These are phyloP conservation scores for Leucocoprinus sp. DNA, from an alignment of 768 basidiomycete species.

Conservation along the genomic window DNA sequence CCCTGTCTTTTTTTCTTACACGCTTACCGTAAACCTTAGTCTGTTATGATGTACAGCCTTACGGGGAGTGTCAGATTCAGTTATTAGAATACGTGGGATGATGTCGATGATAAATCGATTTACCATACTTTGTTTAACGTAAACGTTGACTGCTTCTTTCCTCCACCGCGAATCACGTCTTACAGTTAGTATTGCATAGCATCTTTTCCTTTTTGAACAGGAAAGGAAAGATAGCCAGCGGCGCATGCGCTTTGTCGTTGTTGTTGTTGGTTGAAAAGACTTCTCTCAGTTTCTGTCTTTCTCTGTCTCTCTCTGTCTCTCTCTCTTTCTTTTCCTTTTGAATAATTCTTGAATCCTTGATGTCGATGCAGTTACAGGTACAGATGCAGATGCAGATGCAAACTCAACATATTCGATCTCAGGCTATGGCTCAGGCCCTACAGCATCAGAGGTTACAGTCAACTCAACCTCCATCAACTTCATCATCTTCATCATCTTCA, in stretches of 20 bases:
- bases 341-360: no score
- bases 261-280: no score
- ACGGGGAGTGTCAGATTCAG: no score
- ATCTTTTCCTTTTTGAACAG: not conserved
- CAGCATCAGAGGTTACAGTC: not conserved
- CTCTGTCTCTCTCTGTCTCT: not conserved
- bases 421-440: not conserved
- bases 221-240: no score
- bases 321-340: not conserved
- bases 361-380: no score
- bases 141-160: no score
- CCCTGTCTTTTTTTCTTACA: not conserved
- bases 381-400: constrained; percentile 14
- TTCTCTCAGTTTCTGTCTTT: not conserved
- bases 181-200: not conserved
- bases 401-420: not conserved
- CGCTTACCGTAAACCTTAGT: no score
- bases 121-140: not conserved
- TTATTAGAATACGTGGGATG: constrained; percentile 6
- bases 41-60: no score
- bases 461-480: not conserved
- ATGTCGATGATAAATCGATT: constrained; percentile 12
- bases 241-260: no score
- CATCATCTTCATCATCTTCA: constrained; percentile 8
- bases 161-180: no score